phyloP scores from a whole-genome alignment of 1,284 basidiomycete genomes.

The Ganoderma resinaceum region DNA sequence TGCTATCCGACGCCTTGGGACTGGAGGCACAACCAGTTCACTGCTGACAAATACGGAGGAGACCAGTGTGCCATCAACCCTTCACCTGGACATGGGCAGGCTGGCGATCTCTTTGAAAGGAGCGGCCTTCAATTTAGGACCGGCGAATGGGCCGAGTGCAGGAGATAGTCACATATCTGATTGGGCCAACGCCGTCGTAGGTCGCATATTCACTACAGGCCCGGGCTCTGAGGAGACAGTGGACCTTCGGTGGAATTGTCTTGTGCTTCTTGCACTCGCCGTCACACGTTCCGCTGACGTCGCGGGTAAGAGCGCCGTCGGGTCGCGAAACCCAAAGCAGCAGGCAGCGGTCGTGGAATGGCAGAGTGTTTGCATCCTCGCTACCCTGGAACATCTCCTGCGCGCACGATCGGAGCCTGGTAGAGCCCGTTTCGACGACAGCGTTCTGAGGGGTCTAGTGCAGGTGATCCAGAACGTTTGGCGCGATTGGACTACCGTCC shows the following conservation, averaged over 20 bases:
- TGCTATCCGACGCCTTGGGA: background rate
- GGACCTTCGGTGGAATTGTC: conserved; percentile 35
- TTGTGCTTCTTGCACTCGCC: conserved; percentile 35
- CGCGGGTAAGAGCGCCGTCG: conserved; percentile 3
- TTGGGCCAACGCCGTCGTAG: conserved; percentile 30
- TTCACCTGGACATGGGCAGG: background rate
- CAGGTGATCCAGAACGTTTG: conserved; percentile 47
- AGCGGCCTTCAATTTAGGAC: conserved; percentile 4
- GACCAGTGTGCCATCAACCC: too few relatives aligned
- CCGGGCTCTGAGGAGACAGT: background rate
- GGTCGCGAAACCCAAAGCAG: conserved; percentile 10
- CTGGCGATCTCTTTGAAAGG: conserved; percentile 10
- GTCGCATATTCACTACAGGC: conserved; percentile 27
- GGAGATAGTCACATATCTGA: conserved; percentile 16
- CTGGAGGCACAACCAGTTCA: too few relatives aligned
- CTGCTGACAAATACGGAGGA: background rate
- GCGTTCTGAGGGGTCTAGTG: conserved; percentile 32
- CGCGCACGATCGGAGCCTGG: conserved; percentile 39
- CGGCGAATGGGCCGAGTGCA: background rate
- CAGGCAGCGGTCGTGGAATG: conserved; percentile 35
- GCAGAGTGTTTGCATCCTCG: conserved; percentile 37
- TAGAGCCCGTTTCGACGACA: conserved; percentile 6
- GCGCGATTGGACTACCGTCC: conserved; percentile 45
- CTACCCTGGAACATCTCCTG: conserved; percentile 28
- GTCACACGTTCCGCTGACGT: conserved; percentile 19